These are phyloP conservation scores for Rubroboletus pulcherrimus DNA, from an alignment of 768 basidiomycete genomes.

Conservation along the genomic window DNA sequence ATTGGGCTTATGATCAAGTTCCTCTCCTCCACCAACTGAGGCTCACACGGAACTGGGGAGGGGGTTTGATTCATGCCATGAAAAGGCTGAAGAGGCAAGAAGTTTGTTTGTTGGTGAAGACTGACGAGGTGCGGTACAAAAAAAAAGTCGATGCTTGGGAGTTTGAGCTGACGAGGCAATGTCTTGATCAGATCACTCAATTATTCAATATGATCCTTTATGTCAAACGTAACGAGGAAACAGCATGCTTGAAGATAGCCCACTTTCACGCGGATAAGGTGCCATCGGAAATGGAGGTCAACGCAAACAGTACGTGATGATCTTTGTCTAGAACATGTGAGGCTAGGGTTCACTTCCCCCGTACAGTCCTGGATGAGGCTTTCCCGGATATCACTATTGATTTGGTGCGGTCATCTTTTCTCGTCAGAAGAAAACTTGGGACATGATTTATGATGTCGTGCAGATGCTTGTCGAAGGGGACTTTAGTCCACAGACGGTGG, in stretches of 20 bases:
- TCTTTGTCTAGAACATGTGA: background rate
- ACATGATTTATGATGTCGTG: background rate
- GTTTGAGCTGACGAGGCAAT: background rate
- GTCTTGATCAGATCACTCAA: conserved; percentile 50
- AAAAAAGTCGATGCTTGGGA: background rate
- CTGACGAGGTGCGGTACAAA: conserved; percentile 53
- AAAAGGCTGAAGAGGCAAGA: conserved; percentile 46
- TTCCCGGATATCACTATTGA: conserved; percentile 66
- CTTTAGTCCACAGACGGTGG: conserved; percentile 46
- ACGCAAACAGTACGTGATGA: conserved; percentile 50
- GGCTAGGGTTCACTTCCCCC: background rate
- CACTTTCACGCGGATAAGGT: conserved; percentile 59
- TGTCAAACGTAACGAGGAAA: conserved; percentile 65
- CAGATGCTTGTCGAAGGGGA: conserved; percentile 45
- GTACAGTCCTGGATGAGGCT: conserved; percentile 53
- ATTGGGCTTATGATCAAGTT: conserved; percentile 64
- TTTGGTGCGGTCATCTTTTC: conserved; percentile 36
- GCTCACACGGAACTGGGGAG: conserved; percentile 41
- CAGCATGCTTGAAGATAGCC: conserved; percentile 62
- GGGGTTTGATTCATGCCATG: conserved; percentile 43
- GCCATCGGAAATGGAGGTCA: conserved; percentile 72
- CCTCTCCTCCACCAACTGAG: conserved; percentile 42
- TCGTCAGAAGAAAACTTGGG: background rate
- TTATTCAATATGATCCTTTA: conserved; percentile 65
- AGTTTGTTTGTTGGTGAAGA: conserved; percentile 58